Percentiles rank a stretch among this genome's conserved stretches.
phyloP scores from a whole-genome alignment of 345 rosid species.

The Psidium guajava region DNA sequence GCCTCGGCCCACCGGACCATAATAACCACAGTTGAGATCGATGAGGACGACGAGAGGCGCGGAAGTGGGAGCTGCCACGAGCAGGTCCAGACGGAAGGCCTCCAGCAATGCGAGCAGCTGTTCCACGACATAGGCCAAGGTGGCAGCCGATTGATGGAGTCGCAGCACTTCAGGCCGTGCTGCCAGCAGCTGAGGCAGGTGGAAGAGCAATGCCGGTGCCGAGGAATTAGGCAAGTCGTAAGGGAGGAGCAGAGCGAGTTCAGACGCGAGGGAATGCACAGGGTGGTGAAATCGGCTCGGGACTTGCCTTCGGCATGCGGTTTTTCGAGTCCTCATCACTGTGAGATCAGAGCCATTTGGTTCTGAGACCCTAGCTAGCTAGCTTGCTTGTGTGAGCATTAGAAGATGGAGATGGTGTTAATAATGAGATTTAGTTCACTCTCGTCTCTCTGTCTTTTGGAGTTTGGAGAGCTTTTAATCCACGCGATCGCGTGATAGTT shows the following conservation, averaged over 20 bases:
- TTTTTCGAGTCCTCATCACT: background rate
- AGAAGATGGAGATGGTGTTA: background rate
- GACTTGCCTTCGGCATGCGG: background rate
- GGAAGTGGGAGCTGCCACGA: background rate
- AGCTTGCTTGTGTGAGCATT: background rate
- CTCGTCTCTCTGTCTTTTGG: background rate
- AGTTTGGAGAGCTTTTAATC: background rate
- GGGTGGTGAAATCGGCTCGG: background rate
- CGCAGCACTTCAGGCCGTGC: background rate
- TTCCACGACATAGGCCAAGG: background rate
- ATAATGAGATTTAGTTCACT: background rate
- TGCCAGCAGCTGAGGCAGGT: constrained; percentile 1
- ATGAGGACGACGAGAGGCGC: background rate
- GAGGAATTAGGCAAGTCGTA: background rate
- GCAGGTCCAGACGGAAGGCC: background rate
- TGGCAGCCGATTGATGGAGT: background rate
- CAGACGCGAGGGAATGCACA: background rate
- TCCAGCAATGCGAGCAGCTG: background rate
- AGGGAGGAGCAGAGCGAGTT: background rate
- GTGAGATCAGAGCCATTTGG: background rate
- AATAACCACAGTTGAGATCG: background rate
- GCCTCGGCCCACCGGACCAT: background rate
- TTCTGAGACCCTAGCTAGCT: background rate
- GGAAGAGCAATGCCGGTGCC: background rate
- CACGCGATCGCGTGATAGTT: background rate